Percentiles rank a stretch among this genome's conserved stretches.
These are phyloP conservation scores for Forsythia viridissima DNA, from an alignment of 257 asterid genomes.

Conservation along the genomic window DNA sequence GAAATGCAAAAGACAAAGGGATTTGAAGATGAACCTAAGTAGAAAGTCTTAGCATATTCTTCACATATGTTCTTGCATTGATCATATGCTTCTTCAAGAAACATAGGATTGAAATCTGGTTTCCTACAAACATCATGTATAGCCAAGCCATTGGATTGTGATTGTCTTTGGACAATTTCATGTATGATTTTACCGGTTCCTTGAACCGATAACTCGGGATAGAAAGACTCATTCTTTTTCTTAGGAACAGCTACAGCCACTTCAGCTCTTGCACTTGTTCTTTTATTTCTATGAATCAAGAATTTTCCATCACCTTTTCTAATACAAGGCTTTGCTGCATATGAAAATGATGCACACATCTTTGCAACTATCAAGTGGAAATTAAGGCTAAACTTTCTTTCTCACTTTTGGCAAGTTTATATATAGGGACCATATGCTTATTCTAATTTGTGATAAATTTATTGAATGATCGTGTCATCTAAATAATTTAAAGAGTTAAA, in stretches of 20 bases:
- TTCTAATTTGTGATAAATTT: no score
- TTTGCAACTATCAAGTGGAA: constrained; percentile 8
- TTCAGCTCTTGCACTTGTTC: constrained; percentile 33
- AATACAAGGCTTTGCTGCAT: constrained; percentile 29
- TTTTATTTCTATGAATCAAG: constrained; percentile 17
- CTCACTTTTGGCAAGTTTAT: no score
- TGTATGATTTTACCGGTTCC: constrained; percentile 45
- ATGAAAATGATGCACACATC: constrained; percentile 48
- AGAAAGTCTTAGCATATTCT: constrained; percentile 86
- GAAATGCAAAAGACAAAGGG: not conserved
- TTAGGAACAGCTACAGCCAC: constrained; percentile 48
- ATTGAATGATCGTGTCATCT: no score
- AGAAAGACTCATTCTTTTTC: constrained; percentile 15
- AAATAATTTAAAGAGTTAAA: no score
- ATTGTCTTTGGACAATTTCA: constrained; percentile 63
- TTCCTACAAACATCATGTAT: constrained; percentile 17
- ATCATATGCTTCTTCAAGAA: constrained; percentile 69
- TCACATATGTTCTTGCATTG: constrained; percentile 76
- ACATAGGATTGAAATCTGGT: constrained; percentile 48
- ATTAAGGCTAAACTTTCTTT: not conserved
- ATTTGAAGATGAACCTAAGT: constrained; percentile 44
- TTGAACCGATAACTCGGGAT: constrained; percentile 42
- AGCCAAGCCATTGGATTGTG: constrained; percentile 21
- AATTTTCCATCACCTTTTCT: constrained; percentile 19
- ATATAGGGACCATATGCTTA: no score